These are phyloP conservation scores for Psophocarpus tetragonolobus DNA, from an alignment of 306 rosid species.

Conservation along the genomic window DNA sequence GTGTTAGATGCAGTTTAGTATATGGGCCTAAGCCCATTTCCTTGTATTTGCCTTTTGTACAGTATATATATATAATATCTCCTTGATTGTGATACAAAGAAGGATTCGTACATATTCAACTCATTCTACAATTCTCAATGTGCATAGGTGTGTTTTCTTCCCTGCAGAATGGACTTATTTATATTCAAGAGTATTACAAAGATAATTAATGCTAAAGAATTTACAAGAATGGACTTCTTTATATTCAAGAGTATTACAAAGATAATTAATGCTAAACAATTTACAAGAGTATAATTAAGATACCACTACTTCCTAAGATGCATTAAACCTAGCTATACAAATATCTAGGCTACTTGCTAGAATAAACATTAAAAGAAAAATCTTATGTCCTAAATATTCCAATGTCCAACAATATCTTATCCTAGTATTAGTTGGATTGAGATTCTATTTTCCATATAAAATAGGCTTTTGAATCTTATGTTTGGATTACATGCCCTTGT, in stretches of 20 bases:
- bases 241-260: not conserved
- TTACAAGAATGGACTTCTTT: not conserved
- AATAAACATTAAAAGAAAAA: not conserved
- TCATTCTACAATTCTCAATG: too few species aligned
- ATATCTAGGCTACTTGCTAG: not conserved
- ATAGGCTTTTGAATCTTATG: slow-evolving; percentile 20
- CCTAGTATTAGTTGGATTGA: not conserved
- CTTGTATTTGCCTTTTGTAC: too few species aligned
- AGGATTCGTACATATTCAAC: too few species aligned
- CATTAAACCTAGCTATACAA: not conserved
- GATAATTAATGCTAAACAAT: not conserved
- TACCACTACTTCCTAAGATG: not conserved
- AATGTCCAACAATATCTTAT: not conserved
- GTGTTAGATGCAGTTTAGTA: too few species aligned
- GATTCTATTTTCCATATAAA: not conserved
- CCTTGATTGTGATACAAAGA: too few species aligned
- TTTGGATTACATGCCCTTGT: not conserved
- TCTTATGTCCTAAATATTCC: not conserved
- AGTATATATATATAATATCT: too few species aligned
- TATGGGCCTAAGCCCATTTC: too few species aligned
- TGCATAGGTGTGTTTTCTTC: too few species aligned
- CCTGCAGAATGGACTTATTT: not conserved
- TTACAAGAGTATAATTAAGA: not conserved
- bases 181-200: not conserved
- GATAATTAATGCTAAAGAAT: not conserved